A percentile compares a stretch with the other conserved stretches of the same genome.
Conservation (phyloP, 2,329 filamentous ascomycete species). For the Hymenoscyphus occultus region DNA sequence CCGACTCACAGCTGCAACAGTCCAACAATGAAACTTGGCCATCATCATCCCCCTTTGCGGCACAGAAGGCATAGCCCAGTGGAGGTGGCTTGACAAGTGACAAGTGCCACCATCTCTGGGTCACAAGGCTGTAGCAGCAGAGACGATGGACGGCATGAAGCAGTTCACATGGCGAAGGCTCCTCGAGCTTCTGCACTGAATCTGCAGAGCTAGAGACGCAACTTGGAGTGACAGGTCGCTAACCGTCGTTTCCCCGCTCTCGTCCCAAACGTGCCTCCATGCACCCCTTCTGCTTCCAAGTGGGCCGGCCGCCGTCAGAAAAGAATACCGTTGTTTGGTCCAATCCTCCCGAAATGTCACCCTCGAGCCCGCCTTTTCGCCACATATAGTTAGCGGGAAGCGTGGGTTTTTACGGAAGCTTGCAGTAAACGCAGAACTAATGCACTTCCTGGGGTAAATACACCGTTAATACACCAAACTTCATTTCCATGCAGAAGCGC, state of each 20-base stretch:
- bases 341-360: neutral
- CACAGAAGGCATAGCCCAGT: neutral
- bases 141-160: neutral
- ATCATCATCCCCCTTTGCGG: neutral
- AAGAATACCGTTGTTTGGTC: conserved; percentile 1
- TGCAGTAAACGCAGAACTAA: neutral
- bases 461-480: neutral
- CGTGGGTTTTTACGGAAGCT: neutral
- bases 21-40: neutral
- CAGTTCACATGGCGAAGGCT: neutral
- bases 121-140: conserved; percentile 1
- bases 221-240: neutral
- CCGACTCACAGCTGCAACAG: neutral
- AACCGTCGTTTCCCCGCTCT: conserved; percentile 1
- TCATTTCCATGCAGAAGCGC: neutral
- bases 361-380: neutral
- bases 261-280: neutral
- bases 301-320: neutral
- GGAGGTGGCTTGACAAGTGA: neutral
- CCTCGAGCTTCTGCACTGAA: neutral
- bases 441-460: neutral
- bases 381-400: neutral
- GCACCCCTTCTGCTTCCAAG: neutral
- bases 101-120: neutral
- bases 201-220: neutral